Evolutionary conservation across 2,329 filamentous ascomycete genomes (phyloP).

Genomic region (Polytolypa hystricis): DNA sequence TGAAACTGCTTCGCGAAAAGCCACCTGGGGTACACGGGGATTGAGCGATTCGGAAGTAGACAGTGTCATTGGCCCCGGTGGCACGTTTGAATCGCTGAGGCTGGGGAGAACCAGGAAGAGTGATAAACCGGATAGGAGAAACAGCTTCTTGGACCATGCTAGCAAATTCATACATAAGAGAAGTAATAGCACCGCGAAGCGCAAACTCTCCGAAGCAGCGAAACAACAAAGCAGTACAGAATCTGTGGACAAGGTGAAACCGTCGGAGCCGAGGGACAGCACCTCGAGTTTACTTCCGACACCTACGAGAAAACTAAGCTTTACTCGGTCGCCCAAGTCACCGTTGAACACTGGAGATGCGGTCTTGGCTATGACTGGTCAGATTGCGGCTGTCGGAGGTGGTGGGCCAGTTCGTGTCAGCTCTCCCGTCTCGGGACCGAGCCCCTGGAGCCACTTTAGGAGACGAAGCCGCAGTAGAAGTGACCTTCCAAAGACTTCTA

Average conservation of each 20-base stretch:
- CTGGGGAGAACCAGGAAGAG: constrained; percentile 22
- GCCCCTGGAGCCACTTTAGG: constrained; percentile 37
- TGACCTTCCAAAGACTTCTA: constrained; percentile 38
- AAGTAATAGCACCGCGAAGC: constrained; percentile 37
- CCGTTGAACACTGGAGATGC: constrained; percentile 30
- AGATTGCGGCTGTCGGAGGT: constrained; percentile 35
- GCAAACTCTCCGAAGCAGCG: constrained; percentile 26
- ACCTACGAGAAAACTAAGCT: constrained; percentile 28
- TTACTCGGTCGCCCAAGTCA: constrained; percentile 29
- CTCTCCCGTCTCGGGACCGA: constrained; percentile 25
- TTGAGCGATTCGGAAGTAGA: constrained; percentile 42
- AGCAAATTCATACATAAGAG: constrained; percentile 30
- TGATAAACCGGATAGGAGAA: constrained; percentile 33
- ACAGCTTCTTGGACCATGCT: constrained; percentile 34
- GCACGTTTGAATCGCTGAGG: constrained; percentile 7
- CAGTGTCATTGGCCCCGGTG: constrained; percentile 32
- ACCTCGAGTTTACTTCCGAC: constrained; percentile 16
- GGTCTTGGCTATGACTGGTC: constrained; percentile 35
- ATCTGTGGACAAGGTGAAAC: constrained; percentile 13
- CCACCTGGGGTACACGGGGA: constrained; percentile 43
- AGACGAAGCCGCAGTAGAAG: constrained; percentile 45
- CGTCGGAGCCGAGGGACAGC: constrained; percentile 21
- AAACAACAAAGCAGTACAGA: constrained; percentile 21
- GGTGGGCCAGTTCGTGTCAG: constrained; percentile 49
- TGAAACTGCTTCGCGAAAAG: constrained; percentile 43